Conservation (phyloP, 305 asterid species). For the Solanum hybrid region DNA sequence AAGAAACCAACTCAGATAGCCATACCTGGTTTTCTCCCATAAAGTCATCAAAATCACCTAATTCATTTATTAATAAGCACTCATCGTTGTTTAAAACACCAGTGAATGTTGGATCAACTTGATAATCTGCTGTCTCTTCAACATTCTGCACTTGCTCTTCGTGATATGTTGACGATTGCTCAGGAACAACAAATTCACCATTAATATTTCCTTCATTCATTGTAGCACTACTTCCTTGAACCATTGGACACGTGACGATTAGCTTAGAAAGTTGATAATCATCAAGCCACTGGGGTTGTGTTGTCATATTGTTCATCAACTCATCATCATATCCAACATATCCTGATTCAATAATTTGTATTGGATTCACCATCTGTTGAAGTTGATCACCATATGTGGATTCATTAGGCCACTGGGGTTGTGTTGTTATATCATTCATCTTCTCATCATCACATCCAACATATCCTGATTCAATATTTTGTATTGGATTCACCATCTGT, state of each 20-base stretch:
- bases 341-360: background rate
- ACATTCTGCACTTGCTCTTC: background rate
- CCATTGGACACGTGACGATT: background rate
- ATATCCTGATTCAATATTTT: background rate
- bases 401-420: too few relatives aligned
- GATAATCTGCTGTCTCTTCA: background rate
- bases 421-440: too few relatives aligned
- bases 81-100: background rate
- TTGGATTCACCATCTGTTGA: background rate
- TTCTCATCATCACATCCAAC: too few relatives aligned
- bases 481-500: background rate
- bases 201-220: background rate
- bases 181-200: background rate
- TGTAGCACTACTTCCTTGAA: too few relatives aligned
- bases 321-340: too few relatives aligned
- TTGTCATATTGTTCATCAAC: too few relatives aligned
- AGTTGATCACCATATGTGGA: too few relatives aligned
- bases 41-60: background rate
- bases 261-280: background rate
- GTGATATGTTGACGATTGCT: background rate
- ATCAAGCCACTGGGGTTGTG: too few relatives aligned
- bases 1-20: background rate
- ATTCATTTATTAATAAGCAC: background rate
- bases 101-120: background rate
- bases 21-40: background rate